A percentile compares a stretch with the other conserved stretches of the same genome.
Evolutionary conservation across 495 filamentous ascomycete species (phyloP).

Genomic region (Trichoderma virens): DNA sequence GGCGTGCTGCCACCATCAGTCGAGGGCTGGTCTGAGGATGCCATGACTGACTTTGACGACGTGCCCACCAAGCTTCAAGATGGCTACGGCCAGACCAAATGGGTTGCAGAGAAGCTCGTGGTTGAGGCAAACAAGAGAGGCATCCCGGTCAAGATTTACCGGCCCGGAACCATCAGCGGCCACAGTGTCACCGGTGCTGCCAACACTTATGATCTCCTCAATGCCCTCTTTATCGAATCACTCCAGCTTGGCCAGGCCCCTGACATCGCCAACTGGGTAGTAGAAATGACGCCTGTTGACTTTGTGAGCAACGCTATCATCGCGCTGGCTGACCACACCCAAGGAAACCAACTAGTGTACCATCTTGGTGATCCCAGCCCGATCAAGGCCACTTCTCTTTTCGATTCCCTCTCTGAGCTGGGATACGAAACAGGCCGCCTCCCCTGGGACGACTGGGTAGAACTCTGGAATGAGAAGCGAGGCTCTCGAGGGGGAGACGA

Average conservation of each 20-base stretch:
- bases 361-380: conserved; percentile 62
- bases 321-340: conserved; percentile 46
- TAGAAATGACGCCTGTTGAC: conserved; percentile 67
- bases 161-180: conserved; percentile 57
- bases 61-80: conserved; percentile 53
- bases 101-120: conserved; percentile 59
- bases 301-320: conserved; percentile 60
- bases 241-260: conserved; percentile 54
- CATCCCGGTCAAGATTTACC: conserved; percentile 53
- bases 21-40: conserved; percentile 52
- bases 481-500: conserved; percentile 52
- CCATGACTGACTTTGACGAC: conserved; percentile 48
- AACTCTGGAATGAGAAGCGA: conserved; percentile 52
- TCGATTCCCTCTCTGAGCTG: conserved; percentile 48
- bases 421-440: conserved; percentile 54
- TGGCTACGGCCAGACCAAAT: conserved; percentile 60
- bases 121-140: conserved; percentile 54
- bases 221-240: conserved; percentile 59
- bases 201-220: conserved; percentile 60
- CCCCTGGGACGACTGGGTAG: conserved; percentile 56
- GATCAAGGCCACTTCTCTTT: conserved; percentile 46
- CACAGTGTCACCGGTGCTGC: conserved; percentile 56
- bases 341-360: conserved; percentile 48
- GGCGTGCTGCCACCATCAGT: conserved; percentile 54
- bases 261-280: conserved; percentile 57